Evolutionary conservation across 345 rosid species (phyloP).

Genomic region (Anastatica hierochuntica): DNA sequence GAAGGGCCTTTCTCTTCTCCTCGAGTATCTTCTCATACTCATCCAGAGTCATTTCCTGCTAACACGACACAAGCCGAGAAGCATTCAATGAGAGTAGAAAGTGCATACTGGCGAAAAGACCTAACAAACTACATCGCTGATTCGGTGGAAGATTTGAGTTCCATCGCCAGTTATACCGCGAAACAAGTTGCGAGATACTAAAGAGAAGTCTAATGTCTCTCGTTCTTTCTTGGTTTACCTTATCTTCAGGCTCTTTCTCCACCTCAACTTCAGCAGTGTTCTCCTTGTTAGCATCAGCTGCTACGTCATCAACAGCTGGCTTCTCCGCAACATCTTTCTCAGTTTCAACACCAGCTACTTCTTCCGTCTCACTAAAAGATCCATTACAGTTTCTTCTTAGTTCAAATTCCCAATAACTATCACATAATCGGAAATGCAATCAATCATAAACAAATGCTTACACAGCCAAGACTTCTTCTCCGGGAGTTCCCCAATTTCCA

Average conservation of each 20-base stretch:
- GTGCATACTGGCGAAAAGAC: background rate
- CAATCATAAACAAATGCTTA: slow-evolving; percentile 26
- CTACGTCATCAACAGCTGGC: slow-evolving; percentile 50
- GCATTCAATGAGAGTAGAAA: background rate
- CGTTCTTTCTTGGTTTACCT: slow-evolving; percentile 32
- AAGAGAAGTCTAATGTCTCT: background rate
- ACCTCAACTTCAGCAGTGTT: slow-evolving; percentile 40
- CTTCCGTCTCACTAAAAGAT: slow-evolving; percentile 57
- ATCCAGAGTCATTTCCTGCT: slow-evolving; percentile 89
- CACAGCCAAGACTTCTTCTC: slow-evolving; percentile 63
- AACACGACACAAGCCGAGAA: background rate
- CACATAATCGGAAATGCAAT: background rate
- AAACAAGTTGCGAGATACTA: too few relatives aligned
- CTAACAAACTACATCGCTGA: background rate
- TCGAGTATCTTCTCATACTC: slow-evolving; percentile 86
- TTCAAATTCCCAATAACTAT: background rate
- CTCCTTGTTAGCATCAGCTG: slow-evolving; percentile 64
- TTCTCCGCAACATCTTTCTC: slow-evolving; percentile 49
- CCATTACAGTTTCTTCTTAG: slow-evolving; percentile 3
- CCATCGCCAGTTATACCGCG: too few relatives aligned
- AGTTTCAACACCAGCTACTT: slow-evolving; percentile 39
- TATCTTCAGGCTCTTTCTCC: slow-evolving; percentile 79
- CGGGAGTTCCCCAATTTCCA: slow-evolving; percentile 87
- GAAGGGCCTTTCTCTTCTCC: slow-evolving; percentile 76
- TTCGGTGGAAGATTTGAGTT: too few relatives aligned